Conservation (phyloP, 768 basidiomycete species). For the Leucocoprinus birnbaumii region DNA sequence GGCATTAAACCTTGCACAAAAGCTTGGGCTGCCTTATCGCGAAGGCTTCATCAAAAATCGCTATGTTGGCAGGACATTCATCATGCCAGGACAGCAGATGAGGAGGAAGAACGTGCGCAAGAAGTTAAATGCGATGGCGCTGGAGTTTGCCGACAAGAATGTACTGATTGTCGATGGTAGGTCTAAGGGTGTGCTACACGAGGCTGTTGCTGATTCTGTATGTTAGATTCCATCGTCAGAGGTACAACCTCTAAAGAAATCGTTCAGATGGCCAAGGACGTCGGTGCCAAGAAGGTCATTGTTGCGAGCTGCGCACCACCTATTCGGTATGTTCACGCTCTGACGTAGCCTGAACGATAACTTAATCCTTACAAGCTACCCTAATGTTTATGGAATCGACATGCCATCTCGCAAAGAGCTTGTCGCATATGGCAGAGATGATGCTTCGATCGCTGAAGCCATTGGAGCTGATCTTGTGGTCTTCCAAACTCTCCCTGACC, state of each 20-base stretch:
- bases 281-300: slow-evolving; percentile 93
- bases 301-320: slow-evolving; percentile 97
- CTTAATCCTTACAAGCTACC: slow-evolving; percentile 44
- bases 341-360: background rate
- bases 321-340: slow-evolving; percentile 60
- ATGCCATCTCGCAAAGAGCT: slow-evolving; percentile 97
- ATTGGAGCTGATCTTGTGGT: slow-evolving; percentile 97
- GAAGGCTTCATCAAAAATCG: slow-evolving; percentile 99
- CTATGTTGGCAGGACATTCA: slow-evolving; percentile 97
- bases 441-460: slow-evolving; percentile 65
- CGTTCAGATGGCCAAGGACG: slow-evolving; percentile 98
- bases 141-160: slow-evolving; percentile 90
- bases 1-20: slow-evolving; percentile 92
- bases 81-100: slow-evolving; percentile 99
- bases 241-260: slow-evolving; percentile 99
- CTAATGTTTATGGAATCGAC: slow-evolving; percentile 99
- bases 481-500: slow-evolving; percentile 89
- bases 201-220: background rate
- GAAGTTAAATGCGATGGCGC: slow-evolving; percentile 97
- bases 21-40: slow-evolving; percentile 84
- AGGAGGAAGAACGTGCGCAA: slow-evolving; percentile 91
- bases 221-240: slow-evolving; percentile 91
- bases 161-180: slow-evolving; percentile 94
- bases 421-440: slow-evolving; percentile 78
- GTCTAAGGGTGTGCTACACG: slow-evolving; percentile 15